phyloP scores from a whole-genome alignment of 1,284 basidiomycete species.

The Cutaneotrichosporon dermatis region DNA sequence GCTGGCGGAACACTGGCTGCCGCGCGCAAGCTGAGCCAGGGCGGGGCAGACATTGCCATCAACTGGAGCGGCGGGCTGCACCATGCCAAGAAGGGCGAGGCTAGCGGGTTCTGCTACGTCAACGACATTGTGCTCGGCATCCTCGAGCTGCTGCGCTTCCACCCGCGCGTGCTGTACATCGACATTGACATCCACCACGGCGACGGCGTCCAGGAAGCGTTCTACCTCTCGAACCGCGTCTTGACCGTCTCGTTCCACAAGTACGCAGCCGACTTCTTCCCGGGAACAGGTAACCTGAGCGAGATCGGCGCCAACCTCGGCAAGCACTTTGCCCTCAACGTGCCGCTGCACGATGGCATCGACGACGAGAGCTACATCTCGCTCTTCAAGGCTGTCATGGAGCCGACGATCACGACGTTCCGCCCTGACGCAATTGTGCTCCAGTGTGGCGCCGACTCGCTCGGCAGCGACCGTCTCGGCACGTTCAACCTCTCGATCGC shows the following conservation, averaged over 20 bases:
- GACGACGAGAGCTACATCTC: conserved; percentile 95
- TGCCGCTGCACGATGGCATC: conserved; percentile 92
- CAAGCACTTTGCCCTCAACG: conserved; percentile 94
- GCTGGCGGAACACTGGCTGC: conserved; percentile 86
- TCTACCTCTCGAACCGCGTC: conserved; percentile 95
- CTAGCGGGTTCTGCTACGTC: conserved; percentile 93
- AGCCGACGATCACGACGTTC: conserved; percentile 86
- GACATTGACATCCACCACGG: conserved; percentile 98
- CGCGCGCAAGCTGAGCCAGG: conserved; percentile 75
- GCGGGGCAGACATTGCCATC: conserved; percentile 90
- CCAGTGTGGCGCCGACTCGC: conserved; percentile 94
- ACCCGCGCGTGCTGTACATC: conserved; percentile 88
- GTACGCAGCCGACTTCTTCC: conserved; percentile 98
- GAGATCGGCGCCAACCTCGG: conserved; percentile 80
- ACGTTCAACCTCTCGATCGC: conserved; percentile 98
- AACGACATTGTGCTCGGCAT: conserved; percentile 94
- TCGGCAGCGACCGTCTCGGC: conserved; percentile 89
- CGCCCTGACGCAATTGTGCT: conserved; percentile 87
- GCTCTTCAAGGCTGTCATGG: conserved; percentile 93
- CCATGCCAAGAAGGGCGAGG: conserved; percentile 92
- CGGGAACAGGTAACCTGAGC: conserved; percentile 86
- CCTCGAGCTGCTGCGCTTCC: conserved; percentile 80
- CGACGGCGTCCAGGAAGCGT: conserved; percentile 94
- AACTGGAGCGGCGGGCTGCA: conserved; percentile 97
- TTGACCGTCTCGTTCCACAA: conserved; percentile 99